Percentiles rank a stretch among this genome's conserved stretches.
phyloP scores from a whole-genome alignment of 2,329 filamentous ascomycete genomes.

The Nigrospora osmanthi region DNA sequence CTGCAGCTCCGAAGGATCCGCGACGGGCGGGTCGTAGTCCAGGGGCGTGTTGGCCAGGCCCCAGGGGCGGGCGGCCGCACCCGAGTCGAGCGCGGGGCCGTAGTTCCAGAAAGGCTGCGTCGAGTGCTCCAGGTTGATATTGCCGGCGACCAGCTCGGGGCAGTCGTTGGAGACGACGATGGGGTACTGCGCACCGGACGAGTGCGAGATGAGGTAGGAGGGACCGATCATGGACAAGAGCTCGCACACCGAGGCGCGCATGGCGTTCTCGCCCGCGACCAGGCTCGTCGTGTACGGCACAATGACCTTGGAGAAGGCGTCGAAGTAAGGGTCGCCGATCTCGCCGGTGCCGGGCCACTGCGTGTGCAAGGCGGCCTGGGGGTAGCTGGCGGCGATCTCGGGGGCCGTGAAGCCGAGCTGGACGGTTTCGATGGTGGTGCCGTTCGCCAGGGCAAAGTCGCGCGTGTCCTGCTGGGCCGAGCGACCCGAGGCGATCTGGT shows the following conservation, averaged over 20 bases:
- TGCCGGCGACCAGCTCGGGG: constrained; percentile 17
- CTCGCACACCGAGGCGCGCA: constrained; percentile 14
- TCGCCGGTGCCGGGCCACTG: constrained; percentile 23
- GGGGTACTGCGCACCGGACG: constrained; percentile 9
- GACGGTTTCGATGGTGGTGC: constrained; percentile 15
- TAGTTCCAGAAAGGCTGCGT: constrained; percentile 18
- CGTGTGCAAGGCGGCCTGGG: constrained; percentile 22
- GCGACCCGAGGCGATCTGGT: constrained; percentile 25
- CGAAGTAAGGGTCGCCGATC: constrained; percentile 35
- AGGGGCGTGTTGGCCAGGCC: constrained; percentile 19
- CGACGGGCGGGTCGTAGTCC: constrained; percentile 18
- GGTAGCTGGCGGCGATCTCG: constrained; percentile 17
- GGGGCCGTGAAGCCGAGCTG: constrained; percentile 17
- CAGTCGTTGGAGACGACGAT: constrained; percentile 15
- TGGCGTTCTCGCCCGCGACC: constrained; percentile 10
- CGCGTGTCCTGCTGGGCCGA: constrained; percentile 20
- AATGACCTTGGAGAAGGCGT: constrained; percentile 35
- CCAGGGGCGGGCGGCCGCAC: constrained; percentile 12
- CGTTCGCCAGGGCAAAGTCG: constrained; percentile 15
- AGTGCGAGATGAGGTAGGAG: constrained; percentile 21
- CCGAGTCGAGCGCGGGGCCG: constrained; percentile 6
- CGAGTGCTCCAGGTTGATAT: constrained; percentile 22
- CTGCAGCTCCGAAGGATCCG: constrained; percentile 13
- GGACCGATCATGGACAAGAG: constrained; percentile 14
- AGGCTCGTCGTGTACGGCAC: constrained; percentile 23